phyloP scores from a whole-genome alignment of 768 basidiomycete species.

The Hirschioporus abietinus region DNA sequence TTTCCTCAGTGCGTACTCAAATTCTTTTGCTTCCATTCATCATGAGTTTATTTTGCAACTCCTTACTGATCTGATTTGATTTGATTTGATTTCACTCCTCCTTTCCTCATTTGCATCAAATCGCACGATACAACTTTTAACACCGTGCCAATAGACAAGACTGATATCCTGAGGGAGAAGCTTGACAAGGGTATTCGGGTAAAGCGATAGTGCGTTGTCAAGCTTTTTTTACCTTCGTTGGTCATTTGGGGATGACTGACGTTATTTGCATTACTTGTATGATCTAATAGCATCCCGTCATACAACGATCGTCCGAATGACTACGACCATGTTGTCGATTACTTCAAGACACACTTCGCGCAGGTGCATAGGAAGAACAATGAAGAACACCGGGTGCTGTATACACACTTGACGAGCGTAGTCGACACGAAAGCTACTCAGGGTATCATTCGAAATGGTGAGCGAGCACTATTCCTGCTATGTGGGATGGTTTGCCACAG shows the following conservation, averaged over 20 bases:
- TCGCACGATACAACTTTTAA: background rate
- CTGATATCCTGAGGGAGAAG: slow-evolving; percentile 70
- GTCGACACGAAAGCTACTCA: slow-evolving; percentile 83
- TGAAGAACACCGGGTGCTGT: slow-evolving; percentile 73
- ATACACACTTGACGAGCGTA: slow-evolving; percentile 77
- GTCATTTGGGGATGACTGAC: background rate
- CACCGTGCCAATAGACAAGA: slow-evolving; percentile 48
- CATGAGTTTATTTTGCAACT: background rate
- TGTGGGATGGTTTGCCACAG: background rate
- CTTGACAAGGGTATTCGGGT: slow-evolving; percentile 64
- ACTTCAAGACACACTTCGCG: slow-evolving; percentile 84
- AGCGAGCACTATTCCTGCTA: slow-evolving; percentile 17
- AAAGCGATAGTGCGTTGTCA: slow-evolving; percentile 64
- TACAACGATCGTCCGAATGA: slow-evolving; percentile 78
- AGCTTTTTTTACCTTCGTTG: background rate
- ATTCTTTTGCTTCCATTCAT: slow-evolving; percentile 1
- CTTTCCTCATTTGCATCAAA: background rate
- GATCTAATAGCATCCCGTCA: slow-evolving; percentile 59
- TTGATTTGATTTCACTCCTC: background rate
- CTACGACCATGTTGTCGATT: slow-evolving; percentile 75
- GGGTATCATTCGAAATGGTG: slow-evolving; percentile 77
- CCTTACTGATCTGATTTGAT: slow-evolving; percentile 9
- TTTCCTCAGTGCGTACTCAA: slow-evolving; percentile 42
- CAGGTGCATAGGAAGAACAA: slow-evolving; percentile 79
- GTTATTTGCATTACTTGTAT: background rate